Percentiles rank a stretch among this genome's conserved stretches.
Conservation (phyloP, 1,284 basidiomycete species). For the Cutaneotrichosporon dermatis region DNA sequence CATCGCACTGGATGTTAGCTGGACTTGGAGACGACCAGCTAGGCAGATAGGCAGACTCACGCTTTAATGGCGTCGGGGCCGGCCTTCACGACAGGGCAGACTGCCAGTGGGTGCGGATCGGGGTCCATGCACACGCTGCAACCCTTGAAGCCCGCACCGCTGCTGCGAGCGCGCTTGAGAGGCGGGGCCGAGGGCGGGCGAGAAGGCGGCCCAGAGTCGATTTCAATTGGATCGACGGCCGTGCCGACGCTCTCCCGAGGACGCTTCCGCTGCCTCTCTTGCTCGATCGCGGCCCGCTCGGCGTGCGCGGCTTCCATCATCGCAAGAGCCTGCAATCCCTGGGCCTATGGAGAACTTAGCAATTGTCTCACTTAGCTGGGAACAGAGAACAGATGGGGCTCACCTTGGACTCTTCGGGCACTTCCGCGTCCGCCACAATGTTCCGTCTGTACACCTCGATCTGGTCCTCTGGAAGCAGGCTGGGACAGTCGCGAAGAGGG, state of each 20-base stretch:
- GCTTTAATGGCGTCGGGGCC: conserved; percentile 8
- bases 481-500: too few species aligned
- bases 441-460: neutral
- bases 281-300: neutral
- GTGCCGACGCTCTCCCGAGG: neutral
- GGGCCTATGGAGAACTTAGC: too few species aligned
- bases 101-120: neutral
- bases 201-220: neutral
- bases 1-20: conserved; percentile 7
- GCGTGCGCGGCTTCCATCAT: conserved; percentile 8
- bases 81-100: conserved; percentile 14
- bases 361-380: too few species aligned
- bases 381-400: neutral
- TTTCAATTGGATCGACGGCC: neutral
- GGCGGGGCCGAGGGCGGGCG: neutral
- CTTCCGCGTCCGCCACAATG: neutral
- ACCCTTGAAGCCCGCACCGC: neutral
- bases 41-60: too few species aligned
- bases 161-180: neutral
- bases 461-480: too few species aligned
- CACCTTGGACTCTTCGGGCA: conserved; percentile 8
- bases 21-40: too few species aligned
- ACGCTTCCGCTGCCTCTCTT: neutral
- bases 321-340: conserved; percentile 2
- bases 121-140: conserved; percentile 8